A percentile compares a stretch with the other conserved stretches of the same genome.
These are phyloP conservation scores for Irpex sp. DNA, from an alignment of 1,284 basidiomycete genomes.

Conservation along the genomic window DNA sequence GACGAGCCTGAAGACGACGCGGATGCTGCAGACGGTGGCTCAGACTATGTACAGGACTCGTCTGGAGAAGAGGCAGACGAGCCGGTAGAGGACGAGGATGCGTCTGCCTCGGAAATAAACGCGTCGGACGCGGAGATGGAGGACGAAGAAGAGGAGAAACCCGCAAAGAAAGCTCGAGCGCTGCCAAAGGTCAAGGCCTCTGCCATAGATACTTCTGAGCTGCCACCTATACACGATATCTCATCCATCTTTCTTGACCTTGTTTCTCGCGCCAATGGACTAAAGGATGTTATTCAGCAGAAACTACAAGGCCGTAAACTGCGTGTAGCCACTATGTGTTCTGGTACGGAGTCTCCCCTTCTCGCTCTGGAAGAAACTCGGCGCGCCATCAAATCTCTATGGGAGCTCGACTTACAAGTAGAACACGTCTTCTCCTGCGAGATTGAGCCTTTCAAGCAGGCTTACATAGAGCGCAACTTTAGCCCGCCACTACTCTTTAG, in stretches of 20 bases:
- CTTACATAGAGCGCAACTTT: conserved; percentile 96
- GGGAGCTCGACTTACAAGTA: conserved; percentile 61
- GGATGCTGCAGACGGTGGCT: conserved; percentile 9
- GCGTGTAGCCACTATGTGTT: conserved; percentile 96
- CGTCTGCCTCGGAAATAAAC: conserved; percentile 15
- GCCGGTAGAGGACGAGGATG: conserved; percentile 16
- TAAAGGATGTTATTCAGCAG: conserved; percentile 58
- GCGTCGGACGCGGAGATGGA: conserved; percentile 13
- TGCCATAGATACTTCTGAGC: conserved; percentile 46
- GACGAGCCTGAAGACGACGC: conserved; percentile 24
- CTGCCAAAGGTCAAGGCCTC: conserved; percentile 18
- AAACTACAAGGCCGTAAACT: conserved; percentile 77
- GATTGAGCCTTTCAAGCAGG: conserved; percentile 97
- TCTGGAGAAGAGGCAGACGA: conserved; percentile 18
- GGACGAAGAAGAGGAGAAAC: conserved; percentile 7
- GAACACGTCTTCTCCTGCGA: conserved; percentile 97
- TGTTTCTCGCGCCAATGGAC: conserved; percentile 62
- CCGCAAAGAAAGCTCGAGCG: neutral
- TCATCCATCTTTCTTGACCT: conserved; percentile 85
- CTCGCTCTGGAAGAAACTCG: conserved; percentile 85
- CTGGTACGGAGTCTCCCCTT: conserved; percentile 91
- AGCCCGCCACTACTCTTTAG: conserved; percentile 87
- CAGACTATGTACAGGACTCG: conserved; percentile 15
- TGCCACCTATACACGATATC: conserved; percentile 82
- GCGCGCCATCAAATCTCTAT: conserved; percentile 68